A percentile compares a stretch with the other conserved stretches of the same genome.
phyloP scores from a whole-genome alignment of 257 asterid genomes.

The Voacanga thouarsii region DNA sequence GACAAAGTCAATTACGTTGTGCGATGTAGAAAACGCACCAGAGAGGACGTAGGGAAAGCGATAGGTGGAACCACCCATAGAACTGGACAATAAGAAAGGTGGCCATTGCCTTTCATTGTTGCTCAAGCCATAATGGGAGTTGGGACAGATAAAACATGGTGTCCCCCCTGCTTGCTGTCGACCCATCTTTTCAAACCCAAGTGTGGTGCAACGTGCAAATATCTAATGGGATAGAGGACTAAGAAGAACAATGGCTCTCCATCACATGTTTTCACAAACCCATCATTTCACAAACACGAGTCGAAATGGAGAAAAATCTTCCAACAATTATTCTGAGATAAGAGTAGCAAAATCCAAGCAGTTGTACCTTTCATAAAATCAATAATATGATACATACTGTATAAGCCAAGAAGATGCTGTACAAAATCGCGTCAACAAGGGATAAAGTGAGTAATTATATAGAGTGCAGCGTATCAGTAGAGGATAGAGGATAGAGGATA shows the following conservation, averaged over 20 bases:
- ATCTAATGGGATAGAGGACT: neutral
- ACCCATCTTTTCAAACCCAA: neutral
- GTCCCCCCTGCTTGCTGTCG: neutral
- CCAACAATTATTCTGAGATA: neutral
- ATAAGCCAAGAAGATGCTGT: slow-evolving; percentile 12
- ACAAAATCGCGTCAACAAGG: slow-evolving; percentile 2
- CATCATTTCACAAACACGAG: too few species aligned
- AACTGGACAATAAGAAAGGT: neutral
- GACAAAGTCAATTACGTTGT: neutral
- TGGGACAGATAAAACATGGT: neutral
- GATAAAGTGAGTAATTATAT: neutral
- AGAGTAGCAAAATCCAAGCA: neutral
- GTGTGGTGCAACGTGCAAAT: neutral
- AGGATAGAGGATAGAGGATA: too few species aligned
- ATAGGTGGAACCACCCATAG: neutral
- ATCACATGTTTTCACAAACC: neutral
- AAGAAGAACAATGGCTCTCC: neutral
- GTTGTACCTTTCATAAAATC: neutral
- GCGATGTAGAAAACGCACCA: neutral
- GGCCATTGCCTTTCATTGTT: neutral
- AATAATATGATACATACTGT: neutral
- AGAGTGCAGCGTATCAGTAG: neutral
- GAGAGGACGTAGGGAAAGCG: neutral
- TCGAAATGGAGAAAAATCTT: too few species aligned
- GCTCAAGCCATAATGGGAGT: neutral